Percentiles rank a stretch among this genome's conserved stretches.
Evolutionary conservation across 106 monocot genomes (phyloP).

Genomic region (Platanthera zijinensis): DNA sequence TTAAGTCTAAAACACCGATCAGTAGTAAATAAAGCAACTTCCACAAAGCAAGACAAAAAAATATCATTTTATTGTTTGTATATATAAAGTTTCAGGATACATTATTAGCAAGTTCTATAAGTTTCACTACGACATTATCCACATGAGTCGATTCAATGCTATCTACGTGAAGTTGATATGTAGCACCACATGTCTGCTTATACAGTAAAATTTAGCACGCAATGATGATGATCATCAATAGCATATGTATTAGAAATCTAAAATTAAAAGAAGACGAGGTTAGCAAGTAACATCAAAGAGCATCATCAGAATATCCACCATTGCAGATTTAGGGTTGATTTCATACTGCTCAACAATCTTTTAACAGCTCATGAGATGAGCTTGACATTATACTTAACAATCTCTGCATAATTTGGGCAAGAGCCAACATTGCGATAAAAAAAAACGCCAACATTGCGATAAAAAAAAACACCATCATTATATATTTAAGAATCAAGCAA

Average conservation of each 20-base stretch:
- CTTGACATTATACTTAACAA: constrained; percentile 60
- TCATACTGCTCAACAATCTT: constrained; percentile 73
- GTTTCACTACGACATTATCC: constrained; percentile 69
- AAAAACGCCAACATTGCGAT: no score
- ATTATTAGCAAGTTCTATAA: constrained; percentile 72
- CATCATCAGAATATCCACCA: constrained; percentile 68
- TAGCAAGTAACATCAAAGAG: constrained; percentile 70
- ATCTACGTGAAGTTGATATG: constrained; percentile 54
- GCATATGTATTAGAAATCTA: constrained; percentile 3
- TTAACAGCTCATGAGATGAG: constrained; percentile 63
- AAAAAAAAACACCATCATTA: neutral
- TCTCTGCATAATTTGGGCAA: constrained; percentile 32
- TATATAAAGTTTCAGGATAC: constrained; percentile 39
- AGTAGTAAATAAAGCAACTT: neutral
- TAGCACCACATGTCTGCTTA: constrained; percentile 86
- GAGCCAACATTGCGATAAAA: neutral
- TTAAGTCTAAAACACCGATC: constrained; percentile 22
- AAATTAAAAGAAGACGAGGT: neutral
- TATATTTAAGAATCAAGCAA: neutral
- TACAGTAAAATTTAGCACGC: neutral
- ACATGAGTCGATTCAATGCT: constrained; percentile 71
- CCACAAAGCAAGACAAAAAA: neutral
- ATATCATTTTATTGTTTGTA: neutral
- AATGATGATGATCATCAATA: no score
- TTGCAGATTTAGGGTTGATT: constrained; percentile 51